These are phyloP conservation scores for Solanum chilense DNA, from an alignment of 257 asterid species.

Conservation along the genomic window DNA sequence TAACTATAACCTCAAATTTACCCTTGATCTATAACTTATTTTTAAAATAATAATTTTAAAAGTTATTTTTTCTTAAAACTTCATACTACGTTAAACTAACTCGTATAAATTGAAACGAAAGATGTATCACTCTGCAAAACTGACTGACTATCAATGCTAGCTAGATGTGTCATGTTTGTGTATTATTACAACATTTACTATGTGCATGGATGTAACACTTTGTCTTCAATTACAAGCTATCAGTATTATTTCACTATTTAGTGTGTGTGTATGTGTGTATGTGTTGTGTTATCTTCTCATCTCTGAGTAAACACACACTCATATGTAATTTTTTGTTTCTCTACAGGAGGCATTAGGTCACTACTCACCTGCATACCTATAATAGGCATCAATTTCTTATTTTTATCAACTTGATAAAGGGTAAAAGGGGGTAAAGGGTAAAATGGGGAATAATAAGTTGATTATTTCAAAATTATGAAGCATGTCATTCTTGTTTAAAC, in stretches of 20 bases:
- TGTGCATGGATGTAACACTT: neutral
- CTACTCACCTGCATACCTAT: neutral
- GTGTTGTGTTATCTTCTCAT: neutral
- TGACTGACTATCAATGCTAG: neutral
- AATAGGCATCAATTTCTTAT: neutral
- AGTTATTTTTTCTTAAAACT: neutral
- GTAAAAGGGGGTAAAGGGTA: neutral
- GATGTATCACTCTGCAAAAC: neutral
- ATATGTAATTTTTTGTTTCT: neutral
- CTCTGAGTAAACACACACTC: neutral
- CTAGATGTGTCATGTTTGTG: neutral
- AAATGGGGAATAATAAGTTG: neutral
- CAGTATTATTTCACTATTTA: neutral
- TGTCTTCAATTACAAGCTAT: neutral
- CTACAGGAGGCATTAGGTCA: neutral
- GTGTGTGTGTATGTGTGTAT: neutral
- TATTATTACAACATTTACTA: neutral
- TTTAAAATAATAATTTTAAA: too few relatives aligned
- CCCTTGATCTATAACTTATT: too few relatives aligned
- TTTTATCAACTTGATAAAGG: neutral
- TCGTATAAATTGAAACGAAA: neutral
- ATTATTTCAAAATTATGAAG: neutral
- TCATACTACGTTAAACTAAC: rapidly evolving
- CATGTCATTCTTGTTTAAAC: neutral
- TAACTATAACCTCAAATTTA: neutral